phyloP scores from a whole-genome alignment of 2,329 filamentous ascomycete genomes.

The Diaporthe sp. region DNA sequence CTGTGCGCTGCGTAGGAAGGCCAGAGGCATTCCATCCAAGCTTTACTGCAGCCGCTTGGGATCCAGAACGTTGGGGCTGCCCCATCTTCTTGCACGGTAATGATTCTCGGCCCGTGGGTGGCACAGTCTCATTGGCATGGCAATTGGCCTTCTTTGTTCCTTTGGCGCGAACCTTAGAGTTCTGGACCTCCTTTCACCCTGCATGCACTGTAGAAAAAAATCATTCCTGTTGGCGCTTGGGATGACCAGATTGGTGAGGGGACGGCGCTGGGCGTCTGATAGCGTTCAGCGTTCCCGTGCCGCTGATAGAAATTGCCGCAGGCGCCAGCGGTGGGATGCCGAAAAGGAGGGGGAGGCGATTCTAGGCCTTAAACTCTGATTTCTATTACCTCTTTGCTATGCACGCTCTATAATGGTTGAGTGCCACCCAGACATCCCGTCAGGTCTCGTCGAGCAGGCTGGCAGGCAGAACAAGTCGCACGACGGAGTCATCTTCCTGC shows the following conservation, averaged over 20 bases:
- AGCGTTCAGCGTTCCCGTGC: not conserved
- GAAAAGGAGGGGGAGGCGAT: constrained; percentile 20
- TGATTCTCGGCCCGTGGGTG: constrained; percentile 25
- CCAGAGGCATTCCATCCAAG: not conserved
- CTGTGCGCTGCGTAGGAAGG: not conserved
- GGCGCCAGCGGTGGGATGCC: constrained; percentile 17
- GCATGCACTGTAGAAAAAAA: constrained; percentile 1
- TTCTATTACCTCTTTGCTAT: constrained; percentile 28
- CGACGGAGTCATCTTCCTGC: constrained; percentile 3
- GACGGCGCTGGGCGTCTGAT: constrained; percentile 1
- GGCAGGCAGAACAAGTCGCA: not conserved
- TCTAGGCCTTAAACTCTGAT: constrained; percentile 26
- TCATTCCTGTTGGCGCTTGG: not conserved
- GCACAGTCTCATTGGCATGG: constrained; percentile 11
- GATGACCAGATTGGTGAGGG: not conserved
- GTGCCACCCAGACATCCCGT: not conserved
- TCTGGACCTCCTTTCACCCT: constrained; percentile 22
- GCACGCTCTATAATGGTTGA: constrained; percentile 23
- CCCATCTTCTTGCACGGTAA: constrained; percentile 11
- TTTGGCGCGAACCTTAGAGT: constrained; percentile 1
- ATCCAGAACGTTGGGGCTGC: constrained; percentile 16
- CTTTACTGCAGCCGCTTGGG: not conserved
- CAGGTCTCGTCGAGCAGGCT: not conserved
- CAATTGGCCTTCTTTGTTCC: not conserved
- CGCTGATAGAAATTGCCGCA: constrained; percentile 13